These are phyloP conservation scores for Hawksworthiomyces lignivorus DNA, from an alignment of 2,329 filamentous ascomycete genomes.

Conservation along the genomic window DNA sequence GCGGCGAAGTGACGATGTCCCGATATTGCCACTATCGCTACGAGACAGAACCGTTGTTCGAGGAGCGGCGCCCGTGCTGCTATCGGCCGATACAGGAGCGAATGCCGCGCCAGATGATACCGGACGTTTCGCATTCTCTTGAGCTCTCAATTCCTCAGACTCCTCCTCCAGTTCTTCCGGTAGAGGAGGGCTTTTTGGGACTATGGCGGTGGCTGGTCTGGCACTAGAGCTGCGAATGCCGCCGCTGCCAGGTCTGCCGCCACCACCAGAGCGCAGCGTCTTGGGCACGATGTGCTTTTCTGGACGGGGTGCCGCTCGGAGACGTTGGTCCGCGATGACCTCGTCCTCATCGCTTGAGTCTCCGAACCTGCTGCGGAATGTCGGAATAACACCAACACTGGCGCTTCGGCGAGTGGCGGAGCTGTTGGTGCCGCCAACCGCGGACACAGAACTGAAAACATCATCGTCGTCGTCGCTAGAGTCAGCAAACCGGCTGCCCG, in stretches of 20 bases:
- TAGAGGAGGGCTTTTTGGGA: slow-evolving; percentile 24
- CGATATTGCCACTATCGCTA: slow-evolving; percentile 2
- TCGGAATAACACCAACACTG: background rate
- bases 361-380: slow-evolving; percentile 41
- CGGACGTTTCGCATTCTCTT: too few species aligned
- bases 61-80: background rate
- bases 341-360: slow-evolving; percentile 60
- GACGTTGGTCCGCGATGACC: slow-evolving; percentile 13
- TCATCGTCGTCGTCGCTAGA: slow-evolving; percentile 53
- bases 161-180: slow-evolving; percentile 30
- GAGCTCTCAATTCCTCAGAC: background rate
- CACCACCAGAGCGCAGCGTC: slow-evolving; percentile 23
- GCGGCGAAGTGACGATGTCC: slow-evolving; percentile 26
- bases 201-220: background rate
- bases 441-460: slow-evolving; percentile 12
- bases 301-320: slow-evolving; percentile 63
- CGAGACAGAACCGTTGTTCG: too few species aligned
- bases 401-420: background rate
- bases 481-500: slow-evolving; percentile 47
- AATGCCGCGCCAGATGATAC: too few species aligned
- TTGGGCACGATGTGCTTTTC: slow-evolving; percentile 47
- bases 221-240: slow-evolving; percentile 1
- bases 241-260: slow-evolving; percentile 18
- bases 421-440: slow-evolving; percentile 29
- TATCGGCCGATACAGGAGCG: background rate